Evolutionary conservation across 306 rosid species (phyloP), one percentile per base, ranked within the genome.

Genomic region (Hippophae rhamnoides): DNA sequence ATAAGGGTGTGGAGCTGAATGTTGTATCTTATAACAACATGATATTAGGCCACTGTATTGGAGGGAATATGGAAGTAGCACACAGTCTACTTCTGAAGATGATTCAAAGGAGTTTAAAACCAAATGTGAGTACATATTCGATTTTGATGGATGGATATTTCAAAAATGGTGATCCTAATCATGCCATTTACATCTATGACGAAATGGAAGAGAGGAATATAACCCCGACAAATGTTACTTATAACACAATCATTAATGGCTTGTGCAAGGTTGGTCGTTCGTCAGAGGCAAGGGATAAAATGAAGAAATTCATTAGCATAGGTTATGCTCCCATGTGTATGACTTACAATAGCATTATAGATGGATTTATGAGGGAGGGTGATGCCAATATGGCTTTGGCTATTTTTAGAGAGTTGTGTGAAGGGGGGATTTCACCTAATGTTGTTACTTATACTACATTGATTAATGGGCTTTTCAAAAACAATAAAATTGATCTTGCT

Each of bases 221-320:
- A 74, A 63, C 56, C 18, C 93, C 87, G n/a, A 52, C 81, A 8
- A 82, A 66, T 47, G 47, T 58, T 78, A 80, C 83, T 57, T 68
- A 43, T 48, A 76, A 72, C 72, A 71, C 71, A 41, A 52, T 80
- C 56, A 73, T 89, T 66, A 76, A 68, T 67, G 95, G 93, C 66
- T 69, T 89, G 82, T 78, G 97, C 79, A 89, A 78, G 78, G 79
- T 52, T 74, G 87, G 95, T 51, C 84, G 64, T 25, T 64, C 81
- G 53, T 65, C 81, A 41, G 86, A 79, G 65, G 63, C 79, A 56
- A 67, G 62, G 56, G 79, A 76, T 50, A 69, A 49, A 77, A 55
- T 89, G 71, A 60, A 74, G 27, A 67, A 63, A 59, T 81, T 79
- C 67, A 56, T 76, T 52, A 67, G 69, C 58, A 64, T 51, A 66